Conservation (phyloP, 495 filamentous ascomycete species). For the Trichoderma orchidacearum region DNA sequence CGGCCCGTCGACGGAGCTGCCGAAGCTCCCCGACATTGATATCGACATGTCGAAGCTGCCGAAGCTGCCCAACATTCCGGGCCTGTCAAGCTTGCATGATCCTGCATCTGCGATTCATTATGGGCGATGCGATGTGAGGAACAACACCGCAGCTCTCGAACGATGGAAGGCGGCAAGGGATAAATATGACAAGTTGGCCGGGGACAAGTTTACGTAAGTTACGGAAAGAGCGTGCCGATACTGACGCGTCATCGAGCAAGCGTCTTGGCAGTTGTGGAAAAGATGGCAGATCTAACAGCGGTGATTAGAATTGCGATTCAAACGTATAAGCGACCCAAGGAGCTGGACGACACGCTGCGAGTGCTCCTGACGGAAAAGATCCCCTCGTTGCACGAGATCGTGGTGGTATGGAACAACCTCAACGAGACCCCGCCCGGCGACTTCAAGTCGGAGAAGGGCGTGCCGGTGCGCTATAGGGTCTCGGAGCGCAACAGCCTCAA, state of each 20-base stretch:
- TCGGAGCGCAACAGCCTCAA: constrained; percentile 8
- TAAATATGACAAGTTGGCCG: constrained; percentile 4
- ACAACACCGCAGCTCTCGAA: neutral
- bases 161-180: neutral
- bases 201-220: constrained; percentile 12
- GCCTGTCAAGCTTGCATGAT: neutral
- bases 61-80: neutral
- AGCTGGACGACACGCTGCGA: constrained; percentile 5
- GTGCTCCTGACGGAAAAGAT: constrained; percentile 3
- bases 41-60: neutral
- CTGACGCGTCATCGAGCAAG: neutral
- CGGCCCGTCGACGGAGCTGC: neutral
- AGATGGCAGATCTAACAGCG: no score
- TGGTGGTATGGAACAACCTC: constrained; percentile 8
- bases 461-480: constrained; percentile 5
- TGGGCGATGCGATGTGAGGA: neutral
- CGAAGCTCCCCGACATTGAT: neutral
- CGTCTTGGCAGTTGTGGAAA: neutral
- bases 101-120: neutral
- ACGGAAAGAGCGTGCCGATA: neutral
- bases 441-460: constrained; percentile 5
- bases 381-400: constrained; percentile 9
- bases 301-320: constrained; percentile 6
- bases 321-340: constrained; percentile 7
- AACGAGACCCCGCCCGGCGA: constrained; percentile 1